Evolutionary conservation across 305 asterid genomes (phyloP).

Genomic region (Solanum hybrid): DNA sequence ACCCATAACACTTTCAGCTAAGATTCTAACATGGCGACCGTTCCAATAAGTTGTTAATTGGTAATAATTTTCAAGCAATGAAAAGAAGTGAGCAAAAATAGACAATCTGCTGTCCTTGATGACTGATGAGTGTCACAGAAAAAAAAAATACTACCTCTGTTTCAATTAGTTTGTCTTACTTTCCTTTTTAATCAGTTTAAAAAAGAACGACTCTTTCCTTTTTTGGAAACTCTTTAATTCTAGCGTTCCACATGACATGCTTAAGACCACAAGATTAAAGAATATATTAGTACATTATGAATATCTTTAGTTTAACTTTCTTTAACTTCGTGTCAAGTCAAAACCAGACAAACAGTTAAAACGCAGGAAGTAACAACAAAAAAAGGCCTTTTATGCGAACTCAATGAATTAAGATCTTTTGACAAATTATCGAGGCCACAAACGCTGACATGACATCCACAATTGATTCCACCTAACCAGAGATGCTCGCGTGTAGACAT

Average conservation of each 20-base stretch:
- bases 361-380: not conserved
- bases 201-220: not conserved
- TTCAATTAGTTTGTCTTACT: not conserved
- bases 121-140: not conserved
- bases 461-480: slow-evolving; percentile 1
- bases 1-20: not conserved
- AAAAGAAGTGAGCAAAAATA: not conserved
- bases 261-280: not conserved
- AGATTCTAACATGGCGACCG: no score
- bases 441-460: slow-evolving; percentile 23
- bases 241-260: not conserved
- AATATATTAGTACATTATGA: not conserved
- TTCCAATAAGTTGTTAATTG: no score
- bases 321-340: not conserved
- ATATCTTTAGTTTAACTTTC: not conserved
- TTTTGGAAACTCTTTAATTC: not conserved
- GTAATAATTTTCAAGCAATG: not conserved
- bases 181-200: not conserved
- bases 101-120: not conserved
- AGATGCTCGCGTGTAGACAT: slow-evolving; percentile 24
- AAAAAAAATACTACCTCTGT: not conserved
- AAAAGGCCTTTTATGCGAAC: not conserved
- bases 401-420: not conserved
- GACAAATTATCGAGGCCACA: not conserved
- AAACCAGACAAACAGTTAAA: not conserved